These are phyloP conservation scores for Scytalidium sp. DNA, from an alignment of 2,329 filamentous ascomycete species.

Conservation along the genomic window DNA sequence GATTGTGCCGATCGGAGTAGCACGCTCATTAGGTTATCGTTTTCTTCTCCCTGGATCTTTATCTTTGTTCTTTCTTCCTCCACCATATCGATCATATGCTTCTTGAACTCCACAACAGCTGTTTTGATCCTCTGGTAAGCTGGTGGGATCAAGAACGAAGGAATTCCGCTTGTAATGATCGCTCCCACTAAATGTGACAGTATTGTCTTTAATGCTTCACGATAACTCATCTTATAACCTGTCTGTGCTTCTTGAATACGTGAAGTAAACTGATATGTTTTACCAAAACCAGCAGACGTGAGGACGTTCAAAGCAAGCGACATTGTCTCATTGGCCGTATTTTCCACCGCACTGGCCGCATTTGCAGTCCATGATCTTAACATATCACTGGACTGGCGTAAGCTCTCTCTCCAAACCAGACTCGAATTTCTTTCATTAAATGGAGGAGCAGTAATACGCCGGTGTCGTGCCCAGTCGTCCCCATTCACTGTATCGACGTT, in stretches of 20 bases:
- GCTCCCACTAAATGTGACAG: slow-evolving; percentile 13
- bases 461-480: slow-evolving; percentile 39
- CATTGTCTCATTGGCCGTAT: slow-evolving; percentile 38
- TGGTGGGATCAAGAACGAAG: not conserved
- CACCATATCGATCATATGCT: slow-evolving; percentile 14
- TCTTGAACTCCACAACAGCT: slow-evolving; percentile 10
- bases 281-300: slow-evolving; percentile 45
- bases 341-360: slow-evolving; percentile 8
- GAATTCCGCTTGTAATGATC: slow-evolving; percentile 10
- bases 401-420: slow-evolving; percentile 35
- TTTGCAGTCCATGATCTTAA: slow-evolving; percentile 19
- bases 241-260: slow-evolving; percentile 8
- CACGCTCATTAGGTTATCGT: slow-evolving; percentile 29
- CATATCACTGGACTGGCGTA: slow-evolving; percentile 31
- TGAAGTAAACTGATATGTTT: slow-evolving; percentile 11
- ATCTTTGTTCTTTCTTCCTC: slow-evolving; percentile 12
- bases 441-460: slow-evolving; percentile 36
- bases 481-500: slow-evolving; percentile 31
- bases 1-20: slow-evolving; percentile 26
- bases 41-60: slow-evolving; percentile 16
- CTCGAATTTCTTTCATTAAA: slow-evolving; percentile 41
- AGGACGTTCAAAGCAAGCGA: slow-evolving; percentile 48
- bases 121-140: slow-evolving; percentile 3
- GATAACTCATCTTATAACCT: slow-evolving; percentile 13
- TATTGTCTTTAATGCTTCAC: slow-evolving; percentile 7